These are phyloP conservation scores for Gossypium bickii DNA, from an alignment of 345 rosid genomes.

Conservation along the genomic window DNA sequence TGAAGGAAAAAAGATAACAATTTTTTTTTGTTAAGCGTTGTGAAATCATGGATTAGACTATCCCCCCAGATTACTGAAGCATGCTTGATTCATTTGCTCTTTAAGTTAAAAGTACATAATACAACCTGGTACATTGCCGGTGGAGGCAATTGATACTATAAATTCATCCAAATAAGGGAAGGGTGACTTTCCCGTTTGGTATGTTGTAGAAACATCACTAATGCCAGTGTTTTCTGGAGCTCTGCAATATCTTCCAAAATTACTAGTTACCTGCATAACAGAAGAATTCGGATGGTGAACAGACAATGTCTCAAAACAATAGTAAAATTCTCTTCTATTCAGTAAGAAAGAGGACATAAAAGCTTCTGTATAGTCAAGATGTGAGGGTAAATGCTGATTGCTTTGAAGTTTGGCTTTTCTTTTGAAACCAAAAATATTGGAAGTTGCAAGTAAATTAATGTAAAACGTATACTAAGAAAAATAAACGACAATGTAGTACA, in stretches of 20 bases:
- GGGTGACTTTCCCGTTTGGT: constrained; percentile 63
- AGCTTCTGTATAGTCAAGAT: neutral
- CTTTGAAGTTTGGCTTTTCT: neutral
- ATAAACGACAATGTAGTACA: neutral
- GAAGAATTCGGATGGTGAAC: constrained; percentile 12
- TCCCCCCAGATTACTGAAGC: neutral
- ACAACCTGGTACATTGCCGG: constrained; percentile 64
- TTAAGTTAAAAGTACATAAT: constrained; percentile 6
- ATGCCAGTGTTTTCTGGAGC: constrained; percentile 34
- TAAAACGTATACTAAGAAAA: neutral
- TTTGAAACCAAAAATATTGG: neutral
- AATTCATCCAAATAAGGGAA: constrained; percentile 78
- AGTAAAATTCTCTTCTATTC: neutral
- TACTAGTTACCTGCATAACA: constrained; percentile 46
- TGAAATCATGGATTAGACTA: neutral
- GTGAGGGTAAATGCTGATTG: neutral
- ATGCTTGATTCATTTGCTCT: constrained; percentile 9
- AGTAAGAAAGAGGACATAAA: neutral
- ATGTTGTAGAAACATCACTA: constrained; percentile 42
- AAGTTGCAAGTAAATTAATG: neutral
- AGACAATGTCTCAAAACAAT: neutral
- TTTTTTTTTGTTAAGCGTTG: neutral
- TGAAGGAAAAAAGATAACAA: neutral
- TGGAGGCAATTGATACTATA: constrained; percentile 65
- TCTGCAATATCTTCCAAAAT: constrained; percentile 28